Percentiles rank a stretch among this genome's conserved stretches.
These are phyloP conservation scores for Berkeleyomyces basicola DNA, from an alignment of 2,329 filamentous ascomycete species.

Conservation along the genomic window DNA sequence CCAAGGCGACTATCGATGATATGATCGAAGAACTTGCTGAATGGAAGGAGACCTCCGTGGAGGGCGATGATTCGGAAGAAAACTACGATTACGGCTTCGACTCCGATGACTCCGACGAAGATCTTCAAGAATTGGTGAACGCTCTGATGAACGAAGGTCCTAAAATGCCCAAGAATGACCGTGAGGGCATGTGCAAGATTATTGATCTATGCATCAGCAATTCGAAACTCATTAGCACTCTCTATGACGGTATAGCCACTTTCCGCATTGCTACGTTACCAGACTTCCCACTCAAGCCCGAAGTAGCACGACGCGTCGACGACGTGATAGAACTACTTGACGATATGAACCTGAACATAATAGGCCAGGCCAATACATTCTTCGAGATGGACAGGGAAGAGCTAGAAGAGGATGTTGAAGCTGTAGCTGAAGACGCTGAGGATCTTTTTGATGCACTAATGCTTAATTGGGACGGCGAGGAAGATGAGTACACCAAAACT, in stretches of 20 bases:
- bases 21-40: no score
- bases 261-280: constrained; percentile 47
- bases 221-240: constrained; percentile 47
- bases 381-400: constrained; percentile 48
- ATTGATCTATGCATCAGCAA: constrained; percentile 48
- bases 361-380: constrained; percentile 54
- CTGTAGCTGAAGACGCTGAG: constrained; percentile 44
- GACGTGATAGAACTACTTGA: constrained; percentile 38
- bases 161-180: constrained; percentile 47
- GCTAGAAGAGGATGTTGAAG: constrained; percentile 41
- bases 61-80: constrained; percentile 24
- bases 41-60: not conserved
- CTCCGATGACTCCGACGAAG: constrained; percentile 28
- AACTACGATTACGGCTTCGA: constrained; percentile 45
- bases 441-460: constrained; percentile 37
- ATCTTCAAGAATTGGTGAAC: constrained; percentile 36
- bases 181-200: constrained; percentile 45
- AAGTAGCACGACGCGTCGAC: constrained; percentile 33
- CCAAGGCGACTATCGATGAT: no score
- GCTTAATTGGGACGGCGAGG: constrained; percentile 43
- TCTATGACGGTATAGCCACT: constrained; percentile 56
- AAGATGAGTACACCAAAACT: constrained; percentile 70
- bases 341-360: constrained; percentile 47
- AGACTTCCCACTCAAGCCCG: constrained; percentile 20
- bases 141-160: constrained; percentile 47